phyloP scores from a whole-genome alignment of 257 asterid species.

The Plantago ovata region DNA sequence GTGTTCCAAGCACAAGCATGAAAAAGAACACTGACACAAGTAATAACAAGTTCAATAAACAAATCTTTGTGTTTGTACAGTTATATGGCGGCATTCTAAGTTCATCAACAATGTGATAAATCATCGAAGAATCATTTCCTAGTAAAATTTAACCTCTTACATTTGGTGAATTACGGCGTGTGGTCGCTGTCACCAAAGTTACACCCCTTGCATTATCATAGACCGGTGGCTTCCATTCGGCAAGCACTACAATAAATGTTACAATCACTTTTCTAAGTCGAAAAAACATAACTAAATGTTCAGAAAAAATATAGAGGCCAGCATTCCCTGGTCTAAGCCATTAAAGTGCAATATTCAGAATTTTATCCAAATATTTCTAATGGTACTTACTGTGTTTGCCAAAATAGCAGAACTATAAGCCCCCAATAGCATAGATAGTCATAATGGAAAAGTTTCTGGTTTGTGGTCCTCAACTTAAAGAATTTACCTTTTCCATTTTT shows the following conservation, averaged over 20 bases:
- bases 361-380: no score
- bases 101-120: no score
- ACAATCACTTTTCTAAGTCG: constrained; percentile 1
- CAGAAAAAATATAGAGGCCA: no score
- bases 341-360: no score
- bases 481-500: no score
- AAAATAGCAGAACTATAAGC: neutral
- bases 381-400: neutral
- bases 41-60: no score
- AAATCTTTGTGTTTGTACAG: no score
- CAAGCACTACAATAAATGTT: constrained; percentile 53
- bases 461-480: no score
- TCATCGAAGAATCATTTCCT: no score
- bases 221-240: constrained; percentile 98
- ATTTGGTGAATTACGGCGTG: constrained; percentile 95
- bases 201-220: constrained; percentile 74
- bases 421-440: neutral
- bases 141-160: constrained; percentile 34
- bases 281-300: neutral
- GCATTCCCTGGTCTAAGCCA: no score
- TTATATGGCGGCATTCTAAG: no score
- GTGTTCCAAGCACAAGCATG: neutral
- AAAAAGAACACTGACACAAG: constrained; percentile 3
- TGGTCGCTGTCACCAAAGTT: constrained; percentile 80
- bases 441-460: neutral